phyloP scores from a whole-genome alignment of 2,329 filamentous ascomycete genomes.

The Parastagonospora avenae region DNA sequence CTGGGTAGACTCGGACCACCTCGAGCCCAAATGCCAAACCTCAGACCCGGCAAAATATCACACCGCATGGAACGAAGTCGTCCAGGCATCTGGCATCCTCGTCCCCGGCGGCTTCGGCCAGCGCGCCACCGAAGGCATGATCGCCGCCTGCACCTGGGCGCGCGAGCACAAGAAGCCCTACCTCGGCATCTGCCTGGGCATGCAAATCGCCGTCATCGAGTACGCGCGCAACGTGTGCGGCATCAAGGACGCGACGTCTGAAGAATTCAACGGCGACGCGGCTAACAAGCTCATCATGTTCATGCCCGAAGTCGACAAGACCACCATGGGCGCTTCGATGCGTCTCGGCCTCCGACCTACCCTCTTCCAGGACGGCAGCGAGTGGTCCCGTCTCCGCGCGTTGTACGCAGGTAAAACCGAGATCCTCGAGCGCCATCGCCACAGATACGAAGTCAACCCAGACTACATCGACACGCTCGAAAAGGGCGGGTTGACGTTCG shows the following conservation, averaged over 20 bases:
- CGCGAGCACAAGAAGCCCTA: conserved; percentile 80
- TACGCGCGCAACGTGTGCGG: conserved; percentile 77
- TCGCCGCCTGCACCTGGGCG: conserved; percentile 83
- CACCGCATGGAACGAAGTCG: conserved; percentile 82
- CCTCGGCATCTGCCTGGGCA: conserved; percentile 87
- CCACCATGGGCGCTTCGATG: conserved; percentile 86
- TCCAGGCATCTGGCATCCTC: conserved; percentile 70
- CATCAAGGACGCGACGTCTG: conserved; percentile 61
- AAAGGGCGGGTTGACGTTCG: conserved; percentile 71
- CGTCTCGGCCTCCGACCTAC: conserved; percentile 76
- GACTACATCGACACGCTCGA: conserved; percentile 72
- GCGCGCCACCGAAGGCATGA: conserved; percentile 88
- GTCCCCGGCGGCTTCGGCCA: conserved; percentile 81
- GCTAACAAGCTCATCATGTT: conserved; percentile 77
- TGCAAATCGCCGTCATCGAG: conserved; percentile 93
- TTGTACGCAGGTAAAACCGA: conserved; percentile 66
- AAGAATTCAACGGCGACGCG: conserved; percentile 64
- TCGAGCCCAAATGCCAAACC: conserved; percentile 70
- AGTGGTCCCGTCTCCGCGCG: conserved; percentile 78
- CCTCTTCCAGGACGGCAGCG: conserved; percentile 73
- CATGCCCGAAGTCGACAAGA: conserved; percentile 86
- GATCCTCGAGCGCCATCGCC: conserved; percentile 76
- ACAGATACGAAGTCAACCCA: conserved; percentile 91
- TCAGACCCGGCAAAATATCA: conserved; percentile 75
- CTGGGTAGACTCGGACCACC: conserved; percentile 83